Conservation (phyloP, 805 yeast species). For the Candida golubevii region DNA sequence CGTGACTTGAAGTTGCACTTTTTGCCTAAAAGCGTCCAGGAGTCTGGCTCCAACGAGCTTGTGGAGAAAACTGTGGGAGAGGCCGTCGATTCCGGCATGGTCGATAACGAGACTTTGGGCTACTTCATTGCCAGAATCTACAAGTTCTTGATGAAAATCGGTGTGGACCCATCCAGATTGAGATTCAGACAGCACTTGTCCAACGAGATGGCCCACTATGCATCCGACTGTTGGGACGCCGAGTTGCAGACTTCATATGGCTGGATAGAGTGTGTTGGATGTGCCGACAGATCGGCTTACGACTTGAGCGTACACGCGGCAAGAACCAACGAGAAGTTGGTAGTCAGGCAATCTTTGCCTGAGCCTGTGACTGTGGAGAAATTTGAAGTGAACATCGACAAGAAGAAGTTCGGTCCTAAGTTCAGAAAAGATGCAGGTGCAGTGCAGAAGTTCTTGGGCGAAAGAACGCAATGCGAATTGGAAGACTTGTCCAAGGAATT, state of each 20-base stretch:
- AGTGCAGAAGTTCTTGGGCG: conserved; percentile 74
- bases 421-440: conserved; percentile 95
- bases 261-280: conserved; percentile 99
- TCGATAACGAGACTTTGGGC: conserved; percentile 96
- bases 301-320: conserved; percentile 94
- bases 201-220: conserved; percentile 99
- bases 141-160: conserved; percentile 77
- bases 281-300: conserved; percentile 98
- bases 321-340: conserved; percentile 90
- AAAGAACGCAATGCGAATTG: conserved; percentile 80
- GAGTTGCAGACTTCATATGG: conserved; percentile 95
- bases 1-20: conserved; percentile 69
- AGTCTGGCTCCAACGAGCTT: conserved; percentile 73
- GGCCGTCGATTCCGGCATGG: conserved; percentile 83
- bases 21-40: conserved; percentile 84
- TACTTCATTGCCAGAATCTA: conserved; percentile 94
- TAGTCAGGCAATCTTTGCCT: conserved; percentile 85
- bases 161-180: conserved; percentile 77
- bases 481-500: conserved; percentile 73
- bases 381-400: conserved; percentile 81
- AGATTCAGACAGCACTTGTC: conserved; percentile 98
- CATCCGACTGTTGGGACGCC: conserved; percentile 99
- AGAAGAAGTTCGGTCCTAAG: conserved; percentile 96
- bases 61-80: conserved; percentile 73
- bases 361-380: conserved; percentile 80